Base-by-base conservation (phyloP, 116 monocot genomes). In the Dioscorea cayenensis region DNA sequence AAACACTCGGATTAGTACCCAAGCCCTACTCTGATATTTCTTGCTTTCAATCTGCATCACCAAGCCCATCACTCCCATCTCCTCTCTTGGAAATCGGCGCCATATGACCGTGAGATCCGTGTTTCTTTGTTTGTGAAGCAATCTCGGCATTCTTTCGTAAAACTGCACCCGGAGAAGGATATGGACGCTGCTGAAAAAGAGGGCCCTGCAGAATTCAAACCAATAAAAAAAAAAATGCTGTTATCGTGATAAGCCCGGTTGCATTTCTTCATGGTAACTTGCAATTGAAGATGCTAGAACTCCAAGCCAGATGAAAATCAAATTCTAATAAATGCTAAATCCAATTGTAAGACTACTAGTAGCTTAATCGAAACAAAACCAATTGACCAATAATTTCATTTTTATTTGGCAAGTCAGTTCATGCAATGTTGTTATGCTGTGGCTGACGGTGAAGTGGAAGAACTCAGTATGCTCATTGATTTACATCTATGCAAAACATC, bases 131-230 rank as follows among this genome's bases (percentile, higher is more conserved):
- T 63, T 88, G 92, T 20, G 92, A 29, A 19, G 96, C 92, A 43
- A 90, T 68, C 70, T 96, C 96, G 17, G 96, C 96, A 73, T 96
- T 96, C 82, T 86, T 96, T 36, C 87, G 81, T 35, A 96, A 77
- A 67, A 96, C 96, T 36, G 96, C 96, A 68, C 96, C 96, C 21
- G 96, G 96, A 14, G 96, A 96, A 60, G 96, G 96, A 72, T 96
- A 96, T 0, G 96, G 96, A 13, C 96, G 86, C 72, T 96, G 92
- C 78, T 96, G 96, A 77, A 96, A 96, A 12, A 96, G 81, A 61
- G 96, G 96, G 32, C 96, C 96, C 96, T 96, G 82, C 20, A 87
- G 73, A 32, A 32, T 22, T 51, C 48, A 60, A 18, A 82, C 22
- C 61, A 74, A 65, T 13, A 70, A 51, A 71, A 49, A 51, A 71